Percentiles rank a stretch among this genome's conserved stretches.
These are phyloP conservation scores for Calonectria hawksworthii DNA, from an alignment of 2,329 filamentous ascomycete species.

Conservation along the genomic window DNA sequence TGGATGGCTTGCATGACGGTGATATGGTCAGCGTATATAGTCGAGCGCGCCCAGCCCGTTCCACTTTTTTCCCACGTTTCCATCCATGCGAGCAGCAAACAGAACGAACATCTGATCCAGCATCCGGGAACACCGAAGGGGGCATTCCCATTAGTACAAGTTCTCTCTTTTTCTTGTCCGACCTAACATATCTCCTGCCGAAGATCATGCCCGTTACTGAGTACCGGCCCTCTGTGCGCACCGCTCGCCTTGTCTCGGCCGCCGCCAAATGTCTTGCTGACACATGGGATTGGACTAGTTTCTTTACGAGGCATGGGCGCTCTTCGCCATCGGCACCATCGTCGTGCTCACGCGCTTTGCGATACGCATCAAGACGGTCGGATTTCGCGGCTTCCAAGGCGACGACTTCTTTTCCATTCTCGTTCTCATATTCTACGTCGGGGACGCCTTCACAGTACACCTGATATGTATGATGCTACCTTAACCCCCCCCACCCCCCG, in stretches of 20 bases:
- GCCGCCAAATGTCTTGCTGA: not conserved
- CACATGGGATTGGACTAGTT: conserved; percentile 35
- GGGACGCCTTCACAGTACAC: conserved; percentile 53
- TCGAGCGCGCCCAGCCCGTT: not conserved
- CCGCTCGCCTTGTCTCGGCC: not conserved
- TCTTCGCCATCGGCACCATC: conserved; percentile 50
- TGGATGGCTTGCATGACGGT: not conserved
- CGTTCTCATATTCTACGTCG: conserved; percentile 50
- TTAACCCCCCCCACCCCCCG: too few relatives aligned
- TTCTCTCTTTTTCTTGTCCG: too few relatives aligned
- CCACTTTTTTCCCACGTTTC: conserved; percentile 4
- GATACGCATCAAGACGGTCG: conserved; percentile 55
- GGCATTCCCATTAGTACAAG: not conserved
- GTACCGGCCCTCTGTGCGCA: conserved; percentile 23
- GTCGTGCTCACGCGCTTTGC: conserved; percentile 51
- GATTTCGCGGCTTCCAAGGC: conserved; percentile 51
- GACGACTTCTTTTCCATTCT: conserved; percentile 55
- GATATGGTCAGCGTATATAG: not conserved
- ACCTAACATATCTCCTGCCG: too few relatives aligned
- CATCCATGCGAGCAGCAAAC: not conserved
- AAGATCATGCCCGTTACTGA: conserved; percentile 25
- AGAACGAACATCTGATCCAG: not conserved
- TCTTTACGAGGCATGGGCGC: conserved; percentile 48
- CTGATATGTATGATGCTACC: conserved; percentile 50
- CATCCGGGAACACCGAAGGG: not conserved